Evolutionary conservation across 768 basidiomycete species (phyloP).

Genomic region (Podaxis rugospora): DNA sequence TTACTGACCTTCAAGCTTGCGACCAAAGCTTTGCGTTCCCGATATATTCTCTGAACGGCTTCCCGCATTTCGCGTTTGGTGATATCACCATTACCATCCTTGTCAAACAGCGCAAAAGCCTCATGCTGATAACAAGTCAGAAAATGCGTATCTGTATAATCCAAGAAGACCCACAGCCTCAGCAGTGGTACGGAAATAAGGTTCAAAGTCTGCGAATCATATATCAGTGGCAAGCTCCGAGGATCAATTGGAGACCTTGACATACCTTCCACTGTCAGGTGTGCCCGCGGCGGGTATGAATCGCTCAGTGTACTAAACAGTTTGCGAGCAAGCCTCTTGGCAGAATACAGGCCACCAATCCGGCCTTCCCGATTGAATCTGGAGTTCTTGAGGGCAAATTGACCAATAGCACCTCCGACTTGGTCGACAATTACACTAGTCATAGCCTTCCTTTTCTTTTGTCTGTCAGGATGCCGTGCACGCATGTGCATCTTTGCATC

Average conservation of each 20-base stretch:
- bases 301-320: constrained; percentile 60
- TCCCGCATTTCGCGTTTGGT: constrained; percentile 77
- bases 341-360: constrained; percentile 52
- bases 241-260: background rate
- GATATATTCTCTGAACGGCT: constrained; percentile 76
- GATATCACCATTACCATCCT: constrained; percentile 81
- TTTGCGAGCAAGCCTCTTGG: constrained; percentile 63
- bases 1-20: constrained; percentile 60
- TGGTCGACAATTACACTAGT: constrained; percentile 70
- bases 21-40: constrained; percentile 68
- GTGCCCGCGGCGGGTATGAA: constrained; percentile 52
- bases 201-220: constrained; percentile 58
- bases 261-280: constrained; percentile 66
- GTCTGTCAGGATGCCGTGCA: constrained; percentile 24
- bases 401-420: constrained; percentile 62
- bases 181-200: constrained; percentile 67
- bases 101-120: constrained; percentile 71
- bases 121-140: constrained; percentile 40
- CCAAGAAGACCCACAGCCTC: constrained; percentile 53
- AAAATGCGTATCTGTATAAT: background rate
- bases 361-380: constrained; percentile 44
- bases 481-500: background rate
- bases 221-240: background rate
- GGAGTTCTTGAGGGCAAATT: constrained; percentile 66
- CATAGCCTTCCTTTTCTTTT: constrained; percentile 46